Evolutionary conservation across 768 basidiomycete genomes (phyloP).

Genomic region (Chlorophyllum brunneum): DNA sequence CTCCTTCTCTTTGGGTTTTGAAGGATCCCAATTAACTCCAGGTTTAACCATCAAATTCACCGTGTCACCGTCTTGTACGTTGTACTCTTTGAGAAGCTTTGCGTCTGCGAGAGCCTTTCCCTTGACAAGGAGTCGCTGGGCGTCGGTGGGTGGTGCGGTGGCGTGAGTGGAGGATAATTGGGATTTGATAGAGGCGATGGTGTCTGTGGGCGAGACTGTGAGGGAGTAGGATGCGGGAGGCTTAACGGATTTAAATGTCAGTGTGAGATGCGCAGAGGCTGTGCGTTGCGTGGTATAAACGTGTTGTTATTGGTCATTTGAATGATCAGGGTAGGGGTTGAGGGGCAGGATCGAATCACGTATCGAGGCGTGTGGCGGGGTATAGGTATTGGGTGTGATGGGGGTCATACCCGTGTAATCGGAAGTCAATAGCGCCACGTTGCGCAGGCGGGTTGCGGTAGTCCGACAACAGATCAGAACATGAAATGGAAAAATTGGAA

Average conservation of each 20-base stretch:
- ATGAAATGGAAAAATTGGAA: too few species aligned
- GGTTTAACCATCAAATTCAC: conserved; percentile 88
- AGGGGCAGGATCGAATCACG: not conserved
- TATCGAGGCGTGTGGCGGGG: not conserved
- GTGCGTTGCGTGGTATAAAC: conserved; percentile 1
- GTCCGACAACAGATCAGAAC: too few species aligned
- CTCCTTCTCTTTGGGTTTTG: conserved; percentile 29
- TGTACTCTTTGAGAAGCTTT: conserved; percentile 91
- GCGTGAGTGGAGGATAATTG: conserved; percentile 59
- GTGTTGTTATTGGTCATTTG: conserved; percentile 7
- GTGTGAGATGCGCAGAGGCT: conserved; percentile 45
- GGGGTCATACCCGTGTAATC: not conserved
- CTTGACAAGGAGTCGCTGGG: conserved; percentile 85
- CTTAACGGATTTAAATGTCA: conserved; percentile 91
- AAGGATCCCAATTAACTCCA: conserved; percentile 61
- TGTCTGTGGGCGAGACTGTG: conserved; percentile 73
- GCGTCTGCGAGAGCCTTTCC: conserved; percentile 90
- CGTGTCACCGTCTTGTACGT: conserved; percentile 72
- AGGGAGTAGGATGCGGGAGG: conserved; percentile 76
- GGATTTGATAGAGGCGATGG: conserved; percentile 75
- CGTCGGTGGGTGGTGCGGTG: conserved; percentile 71
- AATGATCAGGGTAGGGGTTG: not conserved
- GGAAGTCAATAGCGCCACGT: too few species aligned
- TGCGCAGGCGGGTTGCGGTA: too few species aligned
- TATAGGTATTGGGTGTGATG: not conserved